Conservation (phyloP, 805 yeast species). For the Candida pseudoglaebosa region DNA sequence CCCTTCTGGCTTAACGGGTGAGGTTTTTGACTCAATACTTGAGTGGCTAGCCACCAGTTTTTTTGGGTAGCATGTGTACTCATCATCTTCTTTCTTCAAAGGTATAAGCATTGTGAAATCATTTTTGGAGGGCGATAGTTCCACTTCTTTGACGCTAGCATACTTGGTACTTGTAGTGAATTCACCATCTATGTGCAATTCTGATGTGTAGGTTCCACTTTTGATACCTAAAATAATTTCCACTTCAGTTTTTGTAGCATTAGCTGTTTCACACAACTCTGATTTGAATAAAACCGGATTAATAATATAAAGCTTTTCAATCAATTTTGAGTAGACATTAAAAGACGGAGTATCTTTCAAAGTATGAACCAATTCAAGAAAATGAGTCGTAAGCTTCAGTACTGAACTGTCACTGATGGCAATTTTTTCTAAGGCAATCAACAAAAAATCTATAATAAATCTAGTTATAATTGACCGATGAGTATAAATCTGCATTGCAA, state of each 20-base stretch:
- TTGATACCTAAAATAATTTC: slow-evolving; percentile 13
- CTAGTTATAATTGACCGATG: slow-evolving; percentile 25
- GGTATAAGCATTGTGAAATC: slow-evolving; percentile 32
- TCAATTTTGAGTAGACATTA: slow-evolving; percentile 19
- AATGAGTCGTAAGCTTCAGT: slow-evolving; percentile 18
- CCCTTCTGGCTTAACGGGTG: too few relatives aligned
- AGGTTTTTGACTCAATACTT: too few relatives aligned
- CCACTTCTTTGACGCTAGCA: neutral
- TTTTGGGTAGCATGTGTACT: slow-evolving; percentile 1
- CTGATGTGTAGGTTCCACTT: neutral
- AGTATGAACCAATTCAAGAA: slow-evolving; percentile 30
- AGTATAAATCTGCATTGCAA: slow-evolving; percentile 35
- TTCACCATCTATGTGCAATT: neutral
- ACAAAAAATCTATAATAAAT: slow-evolving; percentile 25
- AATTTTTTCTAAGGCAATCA: slow-evolving; percentile 21
- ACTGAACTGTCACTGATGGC: slow-evolving; percentile 33
- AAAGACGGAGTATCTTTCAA: slow-evolving; percentile 28
- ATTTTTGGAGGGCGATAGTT: slow-evolving; percentile 28
- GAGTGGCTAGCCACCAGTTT: too few relatives aligned
- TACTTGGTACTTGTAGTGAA: neutral
- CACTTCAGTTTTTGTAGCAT: slow-evolving; percentile 27
- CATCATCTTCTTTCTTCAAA: slow-evolving; percentile 9
- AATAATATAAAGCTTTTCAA: slow-evolving; percentile 25
- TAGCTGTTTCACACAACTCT: slow-evolving; percentile 21
- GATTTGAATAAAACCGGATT: slow-evolving; percentile 24